Conservation (phyloP, 768 basidiomycete species). For the Hygrocybe punicea region DNA sequence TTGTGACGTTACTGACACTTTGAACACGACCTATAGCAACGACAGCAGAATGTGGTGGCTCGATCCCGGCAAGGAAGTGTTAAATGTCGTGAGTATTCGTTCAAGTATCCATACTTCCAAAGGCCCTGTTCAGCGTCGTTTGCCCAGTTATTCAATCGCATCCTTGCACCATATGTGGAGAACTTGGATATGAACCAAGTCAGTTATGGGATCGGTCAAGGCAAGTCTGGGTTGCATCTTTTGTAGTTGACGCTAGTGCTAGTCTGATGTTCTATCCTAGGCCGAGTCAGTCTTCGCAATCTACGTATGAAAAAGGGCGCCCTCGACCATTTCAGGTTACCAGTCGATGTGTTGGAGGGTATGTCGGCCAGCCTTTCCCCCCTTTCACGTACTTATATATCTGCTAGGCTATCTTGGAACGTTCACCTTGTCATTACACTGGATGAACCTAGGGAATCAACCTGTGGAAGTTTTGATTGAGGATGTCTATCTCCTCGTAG, state of each 20-base stretch:
- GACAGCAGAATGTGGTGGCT: constrained; percentile 70
- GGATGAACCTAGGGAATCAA: constrained; percentile 84
- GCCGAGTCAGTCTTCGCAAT: constrained; percentile 73
- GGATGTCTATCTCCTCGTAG: constrained; percentile 91
- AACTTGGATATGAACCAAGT: constrained; percentile 94
- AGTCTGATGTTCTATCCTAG: constrained; percentile 44
- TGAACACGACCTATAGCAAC: background rate
- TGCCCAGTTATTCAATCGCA: constrained; percentile 74
- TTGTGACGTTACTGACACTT: constrained; percentile 1
- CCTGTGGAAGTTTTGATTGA: constrained; percentile 90
- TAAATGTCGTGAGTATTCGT: constrained; percentile 61
- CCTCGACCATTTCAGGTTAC: constrained; percentile 91
- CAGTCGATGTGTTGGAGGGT: constrained; percentile 95
- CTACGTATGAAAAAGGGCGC: constrained; percentile 89
- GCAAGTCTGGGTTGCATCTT: constrained; percentile 34
- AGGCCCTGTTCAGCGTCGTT: background rate
- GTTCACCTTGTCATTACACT: constrained; percentile 81
- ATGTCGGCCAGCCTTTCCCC: background rate
- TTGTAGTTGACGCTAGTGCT: too few relatives aligned
- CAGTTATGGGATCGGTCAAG: constrained; percentile 88
- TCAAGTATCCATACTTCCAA: background rate
- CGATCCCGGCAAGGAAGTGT: constrained; percentile 80
- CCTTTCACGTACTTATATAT: constrained; percentile 4
- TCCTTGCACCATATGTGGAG: constrained; percentile 92
- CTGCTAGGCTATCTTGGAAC: constrained; percentile 75